These are phyloP conservation scores for Passiflora organensis DNA, from an alignment of 345 rosid genomes.

Conservation along the genomic window DNA sequence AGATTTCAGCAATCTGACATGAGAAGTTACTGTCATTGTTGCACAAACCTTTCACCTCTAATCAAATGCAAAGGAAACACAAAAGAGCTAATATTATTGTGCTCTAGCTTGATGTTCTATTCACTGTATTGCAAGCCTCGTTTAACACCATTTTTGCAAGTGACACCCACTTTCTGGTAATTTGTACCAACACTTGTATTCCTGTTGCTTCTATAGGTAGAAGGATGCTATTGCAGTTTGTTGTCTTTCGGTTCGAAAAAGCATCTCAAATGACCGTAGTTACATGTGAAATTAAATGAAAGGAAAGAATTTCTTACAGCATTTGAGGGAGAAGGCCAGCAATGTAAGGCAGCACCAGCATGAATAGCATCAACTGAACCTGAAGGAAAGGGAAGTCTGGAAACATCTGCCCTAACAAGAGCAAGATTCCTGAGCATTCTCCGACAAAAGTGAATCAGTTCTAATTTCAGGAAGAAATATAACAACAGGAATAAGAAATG, in stretches of 20 bases:
- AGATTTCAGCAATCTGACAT: constrained; percentile 79
- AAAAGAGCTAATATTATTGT: too few relatives aligned
- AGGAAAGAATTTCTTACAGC: constrained; percentile 49
- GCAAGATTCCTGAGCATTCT: constrained; percentile 59
- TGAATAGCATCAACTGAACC: constrained; percentile 86
- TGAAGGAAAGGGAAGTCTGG: constrained; percentile 80
- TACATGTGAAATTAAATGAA: not conserved
- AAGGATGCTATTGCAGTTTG: too few relatives aligned
- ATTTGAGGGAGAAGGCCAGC: constrained; percentile 95
- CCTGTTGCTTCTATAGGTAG: too few relatives aligned
- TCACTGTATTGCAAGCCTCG: too few relatives aligned
- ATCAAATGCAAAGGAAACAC: too few relatives aligned
- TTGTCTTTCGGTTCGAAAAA: too few relatives aligned
- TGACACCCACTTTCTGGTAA: too few relatives aligned
- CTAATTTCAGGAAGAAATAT: too few relatives aligned
- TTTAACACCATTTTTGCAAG: too few relatives aligned
- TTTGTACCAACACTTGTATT: too few relatives aligned
- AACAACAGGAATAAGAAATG: not conserved
- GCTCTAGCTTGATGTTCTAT: too few relatives aligned
- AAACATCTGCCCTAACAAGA: constrained; percentile 87
- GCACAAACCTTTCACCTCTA: not conserved
- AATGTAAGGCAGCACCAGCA: constrained; percentile 93
- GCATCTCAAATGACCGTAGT: too few relatives aligned
- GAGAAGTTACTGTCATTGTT: not conserved
- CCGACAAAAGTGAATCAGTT: constrained; percentile 15